These are phyloP conservation scores for Polygonum aviculare DNA, from an alignment of 148 eudicot species.

Conservation along the genomic window DNA sequence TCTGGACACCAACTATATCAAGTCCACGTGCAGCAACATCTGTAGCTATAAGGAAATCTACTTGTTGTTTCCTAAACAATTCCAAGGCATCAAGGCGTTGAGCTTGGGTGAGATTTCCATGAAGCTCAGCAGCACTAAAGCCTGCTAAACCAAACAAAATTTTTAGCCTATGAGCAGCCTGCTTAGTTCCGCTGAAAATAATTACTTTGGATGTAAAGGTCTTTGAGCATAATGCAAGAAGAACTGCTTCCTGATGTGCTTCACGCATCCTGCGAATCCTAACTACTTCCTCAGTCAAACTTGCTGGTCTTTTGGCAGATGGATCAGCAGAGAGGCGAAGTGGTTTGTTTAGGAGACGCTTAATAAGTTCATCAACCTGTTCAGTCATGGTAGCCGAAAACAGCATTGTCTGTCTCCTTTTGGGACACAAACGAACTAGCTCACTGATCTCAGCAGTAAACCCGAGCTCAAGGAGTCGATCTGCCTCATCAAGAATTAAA, in stretches of 20 bases:
- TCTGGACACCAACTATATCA: conserved; percentile 82
- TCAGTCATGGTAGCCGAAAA: conserved; percentile 98
- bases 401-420: conserved; percentile 92
- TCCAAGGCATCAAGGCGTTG: conserved; percentile 90
- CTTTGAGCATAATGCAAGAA: conserved; percentile 82
- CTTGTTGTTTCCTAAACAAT: conserved; percentile 70
- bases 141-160: conserved; percentile 89
- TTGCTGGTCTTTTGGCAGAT: conserved; percentile 59
- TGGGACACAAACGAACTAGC: conserved; percentile 79
- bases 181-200: conserved; percentile 87
- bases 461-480: conserved; percentile 92
- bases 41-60: conserved; percentile 86
- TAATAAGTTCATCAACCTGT: conserved; percentile 68
- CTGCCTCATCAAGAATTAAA: conserved; percentile 94
- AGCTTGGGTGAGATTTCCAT: conserved; percentile 80
- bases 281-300: conserved; percentile 82
- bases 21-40: conserved; percentile 94
- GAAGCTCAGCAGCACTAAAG: conserved; percentile 85
- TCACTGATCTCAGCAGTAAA: conserved; percentile 87
- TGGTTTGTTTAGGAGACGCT: conserved; percentile 64
- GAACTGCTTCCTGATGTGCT: conserved; percentile 91
- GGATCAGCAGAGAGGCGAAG: conserved; percentile 92
- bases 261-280: conserved; percentile 86
- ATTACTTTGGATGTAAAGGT: conserved; percentile 81
- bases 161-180: conserved; percentile 86